Base-by-base conservation (phyloP, 176 grass and related monocot species). In the Aegilops tauschii region DNA sequence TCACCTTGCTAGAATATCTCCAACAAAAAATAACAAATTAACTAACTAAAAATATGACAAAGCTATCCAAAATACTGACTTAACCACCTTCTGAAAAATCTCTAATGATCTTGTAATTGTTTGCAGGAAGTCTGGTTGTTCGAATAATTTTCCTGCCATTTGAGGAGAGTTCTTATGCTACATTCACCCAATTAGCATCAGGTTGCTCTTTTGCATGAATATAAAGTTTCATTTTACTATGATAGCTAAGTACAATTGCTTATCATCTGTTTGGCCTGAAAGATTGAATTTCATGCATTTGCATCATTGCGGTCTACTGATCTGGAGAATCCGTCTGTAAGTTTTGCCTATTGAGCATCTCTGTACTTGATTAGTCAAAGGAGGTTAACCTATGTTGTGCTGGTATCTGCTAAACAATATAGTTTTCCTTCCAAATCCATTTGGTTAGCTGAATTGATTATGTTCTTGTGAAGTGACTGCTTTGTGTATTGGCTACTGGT, bases 101-200 rank as follows among this genome's bases (percentile, higher is more conserved):
- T 44, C 70, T 73, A 73, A 44, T 73, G 70, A 44, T 40, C 50
- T 27, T 75, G 66, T 82, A 29, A 65, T 78, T 80, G 56, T 76
- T 84, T 93, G 14, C 86, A 96, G 93, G 96, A 79, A 98, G 96
- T 94, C 72, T 98, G 79, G 96, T 96, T 85, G 96, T 98, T 71
- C 91, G 96, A 90, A 89, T 98, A 91, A 66, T 98, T 82, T 98
- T 98, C 93, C 89, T 98, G 63, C 96, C 96, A 61, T 98, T 98
- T 85, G 96, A 98, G 84, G 96, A 98, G 90, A 98, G 93, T 85
- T 96, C 96, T 63, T 98, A 92, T 90, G 88, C 92, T 73, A 93
- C 92, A 42, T 98, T 96, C 88, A 90, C 96, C 6, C 91, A 88
- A 78, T 78, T 98, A 63, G 84, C 93, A 89, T 95, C 86, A 92